A percentile compares a stretch with the other conserved stretches of the same genome.
These are phyloP conservation scores for Polytolypa hystricis DNA, from an alignment of 2,329 filamentous ascomycete species.

Conservation along the genomic window DNA sequence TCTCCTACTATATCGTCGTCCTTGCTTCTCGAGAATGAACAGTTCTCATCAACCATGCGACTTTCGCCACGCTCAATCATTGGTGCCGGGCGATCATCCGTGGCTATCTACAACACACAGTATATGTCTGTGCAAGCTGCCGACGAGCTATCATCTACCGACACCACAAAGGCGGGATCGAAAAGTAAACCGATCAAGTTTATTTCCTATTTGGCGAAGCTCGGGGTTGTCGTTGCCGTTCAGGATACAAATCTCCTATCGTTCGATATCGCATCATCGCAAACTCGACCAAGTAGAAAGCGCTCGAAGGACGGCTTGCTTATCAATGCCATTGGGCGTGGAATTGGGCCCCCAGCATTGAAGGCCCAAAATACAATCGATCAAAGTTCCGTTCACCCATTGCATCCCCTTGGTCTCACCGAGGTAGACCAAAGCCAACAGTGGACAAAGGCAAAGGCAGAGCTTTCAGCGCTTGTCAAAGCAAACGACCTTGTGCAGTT, in stretches of 20 bases:
- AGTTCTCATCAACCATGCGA: slow-evolving; percentile 32
- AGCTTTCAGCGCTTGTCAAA: slow-evolving; percentile 19
- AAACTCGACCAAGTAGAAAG: slow-evolving; percentile 25
- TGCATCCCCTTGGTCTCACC: slow-evolving; percentile 22
- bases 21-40: slow-evolving; percentile 26
- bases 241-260: slow-evolving; percentile 32
- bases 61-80: slow-evolving; percentile 33
- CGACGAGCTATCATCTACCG: slow-evolving; percentile 20
- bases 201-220: slow-evolving; percentile 34
- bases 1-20: slow-evolving; percentile 27
- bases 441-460: slow-evolving; percentile 24
- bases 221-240: slow-evolving; percentile 32
- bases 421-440: slow-evolving; percentile 21
- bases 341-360: slow-evolving; percentile 24
- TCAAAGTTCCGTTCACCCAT: slow-evolving; percentile 21
- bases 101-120: slow-evolving; percentile 37
- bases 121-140: slow-evolving; percentile 36
- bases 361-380: slow-evolving; percentile 19
- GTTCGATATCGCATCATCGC: slow-evolving; percentile 30
- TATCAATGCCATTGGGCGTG: slow-evolving; percentile 33
- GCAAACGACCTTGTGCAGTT: slow-evolving; percentile 22
- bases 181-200: slow-evolving; percentile 23
- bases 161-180: slow-evolving; percentile 13
- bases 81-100: slow-evolving; percentile 28
- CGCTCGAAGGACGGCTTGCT: slow-evolving; percentile 29